Percentiles rank a stretch among this genome's conserved stretches.
Conservation (phyloP, 1,284 basidiomycete species). For the Leccinum angustisporum region DNA sequence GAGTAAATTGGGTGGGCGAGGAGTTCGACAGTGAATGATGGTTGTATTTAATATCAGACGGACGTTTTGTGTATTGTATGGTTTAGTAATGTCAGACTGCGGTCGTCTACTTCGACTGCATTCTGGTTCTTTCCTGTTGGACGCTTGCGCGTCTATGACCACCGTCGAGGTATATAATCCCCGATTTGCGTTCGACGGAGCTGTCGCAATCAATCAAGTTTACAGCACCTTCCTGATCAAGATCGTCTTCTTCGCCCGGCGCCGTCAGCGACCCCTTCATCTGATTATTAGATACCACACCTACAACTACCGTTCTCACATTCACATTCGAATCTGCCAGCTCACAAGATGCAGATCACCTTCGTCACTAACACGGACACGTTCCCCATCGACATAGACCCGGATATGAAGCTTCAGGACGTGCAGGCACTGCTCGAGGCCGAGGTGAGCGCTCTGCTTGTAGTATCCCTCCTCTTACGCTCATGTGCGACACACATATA, state of each 20-base stretch:
- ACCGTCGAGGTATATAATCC: neutral
- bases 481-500: neutral
- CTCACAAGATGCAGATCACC: slow-evolving; percentile 63
- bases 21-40: slow-evolving; percentile 30
- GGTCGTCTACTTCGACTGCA: slow-evolving; percentile 18
- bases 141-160: slow-evolving; percentile 21
- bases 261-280: neutral
- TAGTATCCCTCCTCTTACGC: neutral
- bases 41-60: neutral
- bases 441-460: slow-evolving; percentile 57
- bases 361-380: slow-evolving; percentile 78
- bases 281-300: slow-evolving; percentile 13
- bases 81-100: slow-evolving; percentile 10
- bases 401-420: slow-evolving; percentile 85
- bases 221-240: slow-evolving; percentile 32
- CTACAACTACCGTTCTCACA: neutral
- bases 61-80: slow-evolving; percentile 3
- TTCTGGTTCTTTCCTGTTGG: slow-evolving; percentile 26
- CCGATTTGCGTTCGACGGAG: too few relatives aligned
- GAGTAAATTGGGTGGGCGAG: slow-evolving; percentile 41
- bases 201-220: neutral
- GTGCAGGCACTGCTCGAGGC: slow-evolving; percentile 88
- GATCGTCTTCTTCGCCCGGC: slow-evolving; percentile 4
- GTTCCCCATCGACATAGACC: slow-evolving; percentile 81
- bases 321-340: neutral